Percentiles rank a stretch among this genome's conserved stretches.
These are phyloP conservation scores for Cytidiella melzeri DNA, from an alignment of 768 basidiomycete genomes.

Conservation along the genomic window DNA sequence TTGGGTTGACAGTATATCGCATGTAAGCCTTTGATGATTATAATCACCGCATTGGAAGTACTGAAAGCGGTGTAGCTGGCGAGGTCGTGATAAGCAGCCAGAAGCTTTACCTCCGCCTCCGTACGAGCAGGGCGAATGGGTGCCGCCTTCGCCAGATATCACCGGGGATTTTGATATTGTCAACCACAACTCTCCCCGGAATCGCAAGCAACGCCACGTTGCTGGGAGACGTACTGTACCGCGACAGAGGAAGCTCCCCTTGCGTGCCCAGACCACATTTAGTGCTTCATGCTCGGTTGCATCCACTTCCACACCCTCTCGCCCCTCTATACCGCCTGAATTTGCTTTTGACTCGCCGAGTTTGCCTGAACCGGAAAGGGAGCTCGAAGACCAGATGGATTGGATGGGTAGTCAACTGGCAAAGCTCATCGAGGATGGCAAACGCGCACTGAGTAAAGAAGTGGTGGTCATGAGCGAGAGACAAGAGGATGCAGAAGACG, in stretches of 20 bases:
- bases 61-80: conserved; percentile 70
- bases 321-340: conserved; percentile 31
- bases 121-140: conserved; percentile 58
- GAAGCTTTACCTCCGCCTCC: conserved; percentile 48
- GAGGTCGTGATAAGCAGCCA: conserved; percentile 61
- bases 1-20: conserved; percentile 81
- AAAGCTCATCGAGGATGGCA: conserved; percentile 71
- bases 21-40: conserved; percentile 55
- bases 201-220: conserved; percentile 30
- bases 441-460: conserved; percentile 69
- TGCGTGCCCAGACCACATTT: background rate
- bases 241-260: conserved; percentile 31
- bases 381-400: conserved; percentile 66
- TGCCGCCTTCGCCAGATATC: conserved; percentile 19
- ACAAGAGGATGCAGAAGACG: conserved; percentile 71
- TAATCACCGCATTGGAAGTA: background rate
- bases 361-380: conserved; percentile 27
- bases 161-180: background rate
- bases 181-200: conserved; percentile 31
- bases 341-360: conserved; percentile 32
- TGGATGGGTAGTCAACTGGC: conserved; percentile 73
- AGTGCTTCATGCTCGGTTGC: conserved; percentile 12
- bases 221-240: conserved; percentile 31
- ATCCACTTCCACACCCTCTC: conserved; percentile 19
- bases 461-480: conserved; percentile 73